phyloP scores from a whole-genome alignment of 2,329 filamentous ascomycete species.

The Elsinoe perseae region DNA sequence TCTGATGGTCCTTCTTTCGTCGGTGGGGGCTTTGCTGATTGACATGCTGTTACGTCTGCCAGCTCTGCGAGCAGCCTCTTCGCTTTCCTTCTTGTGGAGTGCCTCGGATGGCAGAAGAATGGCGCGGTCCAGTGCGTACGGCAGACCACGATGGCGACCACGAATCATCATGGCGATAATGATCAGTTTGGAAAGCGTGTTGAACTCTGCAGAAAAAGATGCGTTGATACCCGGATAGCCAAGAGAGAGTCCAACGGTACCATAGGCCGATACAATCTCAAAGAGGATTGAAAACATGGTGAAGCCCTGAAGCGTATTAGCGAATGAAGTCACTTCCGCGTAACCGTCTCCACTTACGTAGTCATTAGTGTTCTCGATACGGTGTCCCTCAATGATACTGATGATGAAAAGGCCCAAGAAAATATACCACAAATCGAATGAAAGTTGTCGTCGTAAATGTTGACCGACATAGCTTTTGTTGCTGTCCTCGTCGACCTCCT shows the following conservation, averaged over 20 bases:
- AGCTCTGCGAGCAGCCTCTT: conserved; percentile 37
- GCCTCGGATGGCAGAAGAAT: conserved; percentile 60
- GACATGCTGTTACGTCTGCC: conserved; percentile 23
- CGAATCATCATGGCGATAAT: conserved; percentile 61
- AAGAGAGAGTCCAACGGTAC: conserved; percentile 84
- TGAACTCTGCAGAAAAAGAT: conserved; percentile 77
- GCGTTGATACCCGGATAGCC: conserved; percentile 70
- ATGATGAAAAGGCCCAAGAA: conserved; percentile 91
- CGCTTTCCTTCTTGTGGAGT: conserved; percentile 53
- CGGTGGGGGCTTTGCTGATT: conserved; percentile 12
- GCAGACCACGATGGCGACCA: conserved; percentile 57
- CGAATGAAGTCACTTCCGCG: not conserved
- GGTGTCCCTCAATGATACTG: conserved; percentile 72
- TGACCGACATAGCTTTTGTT: conserved; percentile 79
- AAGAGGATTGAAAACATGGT: conserved; percentile 57
- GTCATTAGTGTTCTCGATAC: conserved; percentile 55
- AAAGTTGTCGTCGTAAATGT: conserved; percentile 86
- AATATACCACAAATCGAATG: conserved; percentile 96
- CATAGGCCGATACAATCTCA: conserved; percentile 83
- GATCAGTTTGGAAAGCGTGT: conserved; percentile 57
- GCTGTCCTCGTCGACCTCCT: conserved; percentile 46
- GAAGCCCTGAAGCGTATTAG: conserved; percentile 35
- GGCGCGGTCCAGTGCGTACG: conserved; percentile 61
- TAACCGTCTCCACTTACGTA: conserved; percentile 25
- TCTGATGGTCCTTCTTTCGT: conserved; percentile 2